Base-by-base conservation (phyloP, 495 filamentous ascomycete species). In the Neurospora hispaniola region DNA sequence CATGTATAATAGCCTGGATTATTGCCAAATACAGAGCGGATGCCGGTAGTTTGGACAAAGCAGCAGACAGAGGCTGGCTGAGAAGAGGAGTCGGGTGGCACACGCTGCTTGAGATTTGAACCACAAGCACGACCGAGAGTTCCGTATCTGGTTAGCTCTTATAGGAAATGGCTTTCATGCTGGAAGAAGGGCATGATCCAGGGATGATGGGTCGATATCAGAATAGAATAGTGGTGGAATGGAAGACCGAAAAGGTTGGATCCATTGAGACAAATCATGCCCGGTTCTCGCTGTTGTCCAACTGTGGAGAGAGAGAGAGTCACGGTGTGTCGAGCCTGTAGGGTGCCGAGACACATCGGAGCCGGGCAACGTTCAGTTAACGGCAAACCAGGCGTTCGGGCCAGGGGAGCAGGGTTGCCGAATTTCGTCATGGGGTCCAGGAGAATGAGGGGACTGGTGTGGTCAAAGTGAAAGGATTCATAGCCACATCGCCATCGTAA, bases 61-160 rank as follows among this genome's bases (percentile, higher is more conserved):
- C 72, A 74, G 75, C 20, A 46, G 54, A 54, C 69, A 69, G 75
- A 71, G 73, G 75, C 73, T 73, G 69, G 73, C 73, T 75, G 75
- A 75, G 71, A 71, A 43, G 39, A 70, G 43, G 59, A 70, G 44
- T 43, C 73, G 62, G 38, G 42, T n/a, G 71, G 40, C 73, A 71
- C 43, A 70, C 75, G 54, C 12, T 62, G 54, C 54, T 62, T 12
- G 12, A 31, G 14, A 66, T 5, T 35, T 66, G 23, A 5, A 66
- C 48, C 43, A 76, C 73, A 73, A 76, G 75, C 75, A 75, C 71
- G 43, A 76, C 73, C 54, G 73, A 75, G 69, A 42, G 71, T 73
- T 39, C 75, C 75, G 42, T 41, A 73, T 48, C 41, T 8, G 75
- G 73, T 62, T 76, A 75, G 75, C 27, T 62, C 35, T 62, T 66